Base-by-base conservation (phyloP, 768 basidiomycete species). In the Rhizopogon roseolus region DNA sequence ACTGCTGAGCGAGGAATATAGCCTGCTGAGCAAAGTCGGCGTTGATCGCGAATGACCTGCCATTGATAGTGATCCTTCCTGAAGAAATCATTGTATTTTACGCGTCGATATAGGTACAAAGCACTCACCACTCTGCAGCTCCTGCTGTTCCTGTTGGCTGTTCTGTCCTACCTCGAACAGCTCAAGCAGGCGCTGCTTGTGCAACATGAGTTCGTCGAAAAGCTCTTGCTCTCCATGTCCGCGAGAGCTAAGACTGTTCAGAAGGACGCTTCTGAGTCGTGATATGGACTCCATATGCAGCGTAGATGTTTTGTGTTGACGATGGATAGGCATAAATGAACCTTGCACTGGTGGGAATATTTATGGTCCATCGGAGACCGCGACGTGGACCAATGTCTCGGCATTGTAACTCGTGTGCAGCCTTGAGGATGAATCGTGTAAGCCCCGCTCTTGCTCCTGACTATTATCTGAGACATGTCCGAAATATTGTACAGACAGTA, bases 21-120 rank as follows among this genome's bases (percentile, higher is more conserved):
- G 78, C 81, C 66, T 90, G 90, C 48, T 80, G 82, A 13, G 83
- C 84, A 68, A 93, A 93, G 64, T 93, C 88, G 13, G 81, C 68
- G 66, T 90, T 92, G 58, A 94, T 79, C 0, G 84, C 82, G 36
- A 86, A 76, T n/a, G 82, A 73, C 61, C 79, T 81, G 29, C 87
- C 84, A 54, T 86, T 75, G 19, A 90, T 72, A 0, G 74, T 66
- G 17, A 80, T 80, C 70, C 81, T 88, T 56, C 90, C 91, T 93
- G 63, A 0, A 50, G 29, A 28, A 34, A 8, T n/a, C 0, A 29
- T 38, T 51, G 34, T 43, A 49, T 36, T 27, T 22, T 17, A 49
- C 34, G 40, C 55, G 46, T 28, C 22, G 14, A 36, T 38, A 41
- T 28, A 8, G 13, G 39, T 32, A 51, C 37, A 36, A 41, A 82